Evolutionary conservation across 352 stramenopile genomes (phyloP), one percentile per base, ranked within the genome.

Genomic region (Lagenidium sp.): DNA sequence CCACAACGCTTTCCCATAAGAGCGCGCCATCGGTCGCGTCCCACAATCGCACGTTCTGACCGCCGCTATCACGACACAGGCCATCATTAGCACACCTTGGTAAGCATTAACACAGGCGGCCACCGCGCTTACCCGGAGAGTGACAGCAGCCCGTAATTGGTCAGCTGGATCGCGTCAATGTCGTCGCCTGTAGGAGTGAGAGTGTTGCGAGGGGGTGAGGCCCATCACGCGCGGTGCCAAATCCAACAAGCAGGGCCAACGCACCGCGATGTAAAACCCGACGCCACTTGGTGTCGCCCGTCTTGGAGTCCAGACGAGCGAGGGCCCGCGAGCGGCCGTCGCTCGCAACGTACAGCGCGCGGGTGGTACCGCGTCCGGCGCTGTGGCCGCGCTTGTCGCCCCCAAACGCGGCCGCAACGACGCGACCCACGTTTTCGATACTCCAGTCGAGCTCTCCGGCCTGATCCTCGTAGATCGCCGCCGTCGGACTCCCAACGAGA

Each of bases 391-490:
- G 65, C 41, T 63, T 76, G 40, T 80, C 65, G 29, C 56, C 63
- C 18, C 57, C 61, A 50, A 76, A 83, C 13, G 56, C 70, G 25
- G 80, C 73, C 4, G 62, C 42, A 5, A 57, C 53, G 4, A 68
- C 72, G 11, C 66, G 60, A 21, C 80, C 80, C 13, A 92, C 36
- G 43, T 87, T 70, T 53, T 85, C 43, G 12, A 63, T 47, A 37
- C 67, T 79, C 77, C 77, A 92, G 68, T 92, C 80, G 41, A 89
- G 77, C 44, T 88, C 56, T 3, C 76, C 80, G 4, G 68, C 73
- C 46, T 92, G 80, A 52, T 92, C 80, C 29, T 80, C 70, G 52
- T 71, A 89, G 36, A 92, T 67, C 15, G 57, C 75, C n/a, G n/a
- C n/a, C n/a, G n/a, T n/a, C n/a, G n/a, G n/a, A n/a, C n/a, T n/a